Percentiles rank a stretch among this genome's conserved stretches.
Conservation (phyloP, 345 rosid species). For the Pugionium dolabratum region DNA sequence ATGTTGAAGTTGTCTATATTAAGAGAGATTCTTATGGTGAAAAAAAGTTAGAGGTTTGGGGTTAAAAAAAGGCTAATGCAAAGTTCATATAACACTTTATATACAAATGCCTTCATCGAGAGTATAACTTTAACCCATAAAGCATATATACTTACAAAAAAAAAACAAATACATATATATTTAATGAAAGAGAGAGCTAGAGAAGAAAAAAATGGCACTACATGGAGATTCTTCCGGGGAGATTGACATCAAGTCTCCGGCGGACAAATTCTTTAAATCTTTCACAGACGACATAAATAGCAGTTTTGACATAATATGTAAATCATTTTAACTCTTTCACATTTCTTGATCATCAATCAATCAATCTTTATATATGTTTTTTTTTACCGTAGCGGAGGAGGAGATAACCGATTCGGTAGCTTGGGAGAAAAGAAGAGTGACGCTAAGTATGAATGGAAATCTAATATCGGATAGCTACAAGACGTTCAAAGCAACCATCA, state of each 20-base stretch:
- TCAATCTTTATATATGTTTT: background rate
- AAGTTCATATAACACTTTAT: conserved; percentile 16
- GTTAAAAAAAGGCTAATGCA: background rate
- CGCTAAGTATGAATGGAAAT: conserved; percentile 17
- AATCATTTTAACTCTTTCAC: conserved; percentile 3
- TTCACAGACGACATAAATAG: conserved; percentile 12
- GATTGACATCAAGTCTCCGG: conserved; percentile 26
- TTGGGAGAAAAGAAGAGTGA: conserved; percentile 21
- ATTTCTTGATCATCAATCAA: conserved; percentile 1
- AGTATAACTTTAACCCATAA: background rate
- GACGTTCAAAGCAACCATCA: conserved; percentile 20
- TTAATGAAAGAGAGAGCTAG: too few species aligned
- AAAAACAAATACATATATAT: background rate
- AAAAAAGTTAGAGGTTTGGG: conserved; percentile 11
- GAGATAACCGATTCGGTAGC: conserved; percentile 10
- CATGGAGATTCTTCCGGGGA: conserved; percentile 17
- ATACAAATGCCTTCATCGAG: conserved; percentile 5
- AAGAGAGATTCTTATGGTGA: conserved; percentile 15
- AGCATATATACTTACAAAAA: background rate
- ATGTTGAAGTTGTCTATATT: conserved; percentile 18
- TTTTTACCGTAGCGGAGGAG: conserved; percentile 16
- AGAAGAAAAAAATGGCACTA: conserved; percentile 9
- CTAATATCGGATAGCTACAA: conserved; percentile 22
- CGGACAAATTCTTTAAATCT: conserved; percentile 19
- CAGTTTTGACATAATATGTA: conserved; percentile 28